Percentiles rank a stretch among this genome's conserved stretches.
These are phyloP conservation scores for Pseudohyphozyma bogoriensis DNA, from an alignment of 768 basidiomycete genomes.

Conservation along the genomic window DNA sequence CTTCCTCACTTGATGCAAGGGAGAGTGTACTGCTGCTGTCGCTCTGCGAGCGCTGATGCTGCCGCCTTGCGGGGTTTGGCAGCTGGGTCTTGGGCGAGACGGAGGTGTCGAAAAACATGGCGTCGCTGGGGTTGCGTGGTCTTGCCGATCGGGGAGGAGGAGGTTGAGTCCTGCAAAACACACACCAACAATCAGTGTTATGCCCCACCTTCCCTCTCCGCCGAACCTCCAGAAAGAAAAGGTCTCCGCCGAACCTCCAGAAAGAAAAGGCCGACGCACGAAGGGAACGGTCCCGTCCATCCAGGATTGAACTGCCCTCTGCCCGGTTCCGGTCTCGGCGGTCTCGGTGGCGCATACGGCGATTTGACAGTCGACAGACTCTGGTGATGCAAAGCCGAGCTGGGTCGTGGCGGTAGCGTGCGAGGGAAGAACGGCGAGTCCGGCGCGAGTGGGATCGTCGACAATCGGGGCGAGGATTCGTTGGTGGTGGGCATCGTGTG, in stretches of 20 bases:
- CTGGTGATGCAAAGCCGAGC: neutral
- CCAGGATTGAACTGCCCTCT: neutral
- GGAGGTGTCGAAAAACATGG: neutral
- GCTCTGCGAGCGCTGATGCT: too few species aligned
- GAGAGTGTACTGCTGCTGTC: too few species aligned
- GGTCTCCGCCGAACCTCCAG: neutral
- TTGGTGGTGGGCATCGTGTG: too few species aligned
- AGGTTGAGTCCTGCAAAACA: neutral
- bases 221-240: neutral
- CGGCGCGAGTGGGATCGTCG: neutral
- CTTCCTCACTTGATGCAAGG: neutral
- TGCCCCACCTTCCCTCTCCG: neutral
- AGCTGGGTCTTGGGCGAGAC: too few species aligned
- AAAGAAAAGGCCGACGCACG: neutral
- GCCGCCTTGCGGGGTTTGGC: too few species aligned
- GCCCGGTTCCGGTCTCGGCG: too few species aligned
- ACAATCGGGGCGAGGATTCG: neutral
- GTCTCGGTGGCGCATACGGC: too few species aligned
- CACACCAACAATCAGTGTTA: neutral
- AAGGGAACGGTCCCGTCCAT: neutral
- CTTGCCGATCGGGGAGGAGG: neutral
- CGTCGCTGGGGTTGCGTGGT: neutral
- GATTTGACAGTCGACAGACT: neutral
- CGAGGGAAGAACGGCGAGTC: neutral
- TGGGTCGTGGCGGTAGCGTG: neutral